Percentiles rank a stretch among this genome's conserved stretches.
Conservation (phyloP, 2,329 filamentous ascomycete species). For the Penicillium sp. region DNA sequence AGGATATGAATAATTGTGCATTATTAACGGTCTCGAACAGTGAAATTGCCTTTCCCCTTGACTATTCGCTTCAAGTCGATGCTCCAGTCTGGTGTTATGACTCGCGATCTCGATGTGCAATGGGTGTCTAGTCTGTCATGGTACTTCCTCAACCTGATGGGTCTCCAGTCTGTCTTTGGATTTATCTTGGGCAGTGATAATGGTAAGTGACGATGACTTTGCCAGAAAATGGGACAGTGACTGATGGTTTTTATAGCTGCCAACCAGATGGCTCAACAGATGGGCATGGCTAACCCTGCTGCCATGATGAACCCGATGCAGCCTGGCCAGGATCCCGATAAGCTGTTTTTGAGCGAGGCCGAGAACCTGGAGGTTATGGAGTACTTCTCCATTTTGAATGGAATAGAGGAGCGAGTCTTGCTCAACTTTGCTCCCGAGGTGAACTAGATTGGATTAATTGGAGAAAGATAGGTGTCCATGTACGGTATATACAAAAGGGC, state of each 20-base stretch:
- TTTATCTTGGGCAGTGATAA: constrained; percentile 96
- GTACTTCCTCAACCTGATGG: constrained; percentile 98
- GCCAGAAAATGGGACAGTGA: neutral
- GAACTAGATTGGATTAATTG: neutral
- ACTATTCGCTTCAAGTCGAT: constrained; percentile 99
- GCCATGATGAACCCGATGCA: constrained; percentile 73
- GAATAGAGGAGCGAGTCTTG: constrained; percentile 81
- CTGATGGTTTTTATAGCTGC: constrained; percentile 62
- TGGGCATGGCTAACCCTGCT: constrained; percentile 72
- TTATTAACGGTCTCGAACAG: constrained; percentile 43
- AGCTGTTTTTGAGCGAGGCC: constrained; percentile 87
- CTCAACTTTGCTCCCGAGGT: constrained; percentile 41
- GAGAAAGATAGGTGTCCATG: neutral
- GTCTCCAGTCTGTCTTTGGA: constrained; percentile 93
- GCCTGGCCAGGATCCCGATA: constrained; percentile 90
- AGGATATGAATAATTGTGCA: neutral
- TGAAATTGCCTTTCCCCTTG: constrained; percentile 96
- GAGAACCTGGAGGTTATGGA: constrained; percentile 96
- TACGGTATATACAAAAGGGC: constrained; percentile 2
- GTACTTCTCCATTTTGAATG: constrained; percentile 87
- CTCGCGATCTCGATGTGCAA: constrained; percentile 90
- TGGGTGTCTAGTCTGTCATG: constrained; percentile 99
- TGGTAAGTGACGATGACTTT: constrained; percentile 57
- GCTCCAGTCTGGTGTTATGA: constrained; percentile 95
- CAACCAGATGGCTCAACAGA: constrained; percentile 84